phyloP scores from a whole-genome alignment of 2,329 filamentous ascomycete species.

The Sporothrix inflata region DNA sequence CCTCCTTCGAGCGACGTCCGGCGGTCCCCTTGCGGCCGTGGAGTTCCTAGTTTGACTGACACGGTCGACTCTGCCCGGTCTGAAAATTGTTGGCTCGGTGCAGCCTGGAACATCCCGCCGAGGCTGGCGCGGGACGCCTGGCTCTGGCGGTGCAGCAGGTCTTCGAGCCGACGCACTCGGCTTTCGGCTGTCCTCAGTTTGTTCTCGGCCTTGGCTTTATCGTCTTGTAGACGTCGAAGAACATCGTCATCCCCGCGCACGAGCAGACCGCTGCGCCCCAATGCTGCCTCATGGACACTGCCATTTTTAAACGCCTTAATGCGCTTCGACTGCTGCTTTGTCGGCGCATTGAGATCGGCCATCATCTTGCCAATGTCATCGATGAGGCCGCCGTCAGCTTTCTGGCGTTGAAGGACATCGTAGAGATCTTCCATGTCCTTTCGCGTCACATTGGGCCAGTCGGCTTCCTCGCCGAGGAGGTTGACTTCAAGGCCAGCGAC shows the following conservation, averaged over 20 bases:
- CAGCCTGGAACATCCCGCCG: slow-evolving; percentile 57
- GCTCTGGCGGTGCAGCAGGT: slow-evolving; percentile 83
- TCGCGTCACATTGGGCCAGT: slow-evolving; percentile 78
- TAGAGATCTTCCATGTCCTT: slow-evolving; percentile 78
- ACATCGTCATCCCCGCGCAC: slow-evolving; percentile 87
- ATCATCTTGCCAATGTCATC: slow-evolving; percentile 76
- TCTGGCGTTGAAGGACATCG: slow-evolving; percentile 64
- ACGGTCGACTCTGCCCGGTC: slow-evolving; percentile 55
- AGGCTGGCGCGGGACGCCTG: slow-evolving; percentile 59
- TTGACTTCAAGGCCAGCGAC: slow-evolving; percentile 84
- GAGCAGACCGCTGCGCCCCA: slow-evolving; percentile 84
- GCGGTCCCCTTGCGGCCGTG: slow-evolving; percentile 48
- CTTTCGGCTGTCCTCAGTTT: slow-evolving; percentile 84
- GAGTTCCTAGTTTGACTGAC: slow-evolving; percentile 48
- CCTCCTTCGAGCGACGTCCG: slow-evolving; percentile 52
- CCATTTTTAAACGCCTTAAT: slow-evolving; percentile 96
- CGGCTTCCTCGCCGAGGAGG: slow-evolving; percentile 74
- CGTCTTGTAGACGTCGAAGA: slow-evolving; percentile 74
- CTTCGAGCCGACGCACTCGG: slow-evolving; percentile 86
- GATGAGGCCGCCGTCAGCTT: slow-evolving; percentile 67
- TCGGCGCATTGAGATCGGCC: slow-evolving; percentile 78
- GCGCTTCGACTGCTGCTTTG: slow-evolving; percentile 81
- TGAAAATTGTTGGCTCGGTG: slow-evolving; percentile 49
- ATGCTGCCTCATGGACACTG: slow-evolving; percentile 85
- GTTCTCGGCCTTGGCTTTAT: slow-evolving; percentile 74